Evolutionary conservation across 257 asterid species (phyloP).

Genomic region (Scutellaria baicalensis): DNA sequence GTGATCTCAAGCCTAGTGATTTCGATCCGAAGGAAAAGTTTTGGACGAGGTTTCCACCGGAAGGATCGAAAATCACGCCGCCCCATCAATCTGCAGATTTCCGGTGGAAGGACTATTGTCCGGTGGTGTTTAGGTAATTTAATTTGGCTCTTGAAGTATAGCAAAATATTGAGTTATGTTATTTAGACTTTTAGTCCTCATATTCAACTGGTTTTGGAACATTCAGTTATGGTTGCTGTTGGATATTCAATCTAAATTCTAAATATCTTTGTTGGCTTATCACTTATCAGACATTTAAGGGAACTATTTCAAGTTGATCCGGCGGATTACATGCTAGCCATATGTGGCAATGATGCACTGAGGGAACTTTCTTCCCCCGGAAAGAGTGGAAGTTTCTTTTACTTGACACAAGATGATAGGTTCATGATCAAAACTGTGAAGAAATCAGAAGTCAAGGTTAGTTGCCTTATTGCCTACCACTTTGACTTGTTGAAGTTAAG

Average conservation of each 20-base stretch:
- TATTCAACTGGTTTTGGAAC: neutral
- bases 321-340: conserved; percentile 66
- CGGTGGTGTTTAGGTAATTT: conserved; percentile 60
- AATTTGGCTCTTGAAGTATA: neutral
- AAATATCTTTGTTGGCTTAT: conserved; percentile 7
- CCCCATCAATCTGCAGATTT: conserved; percentile 65
- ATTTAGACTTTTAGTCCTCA: neutral
- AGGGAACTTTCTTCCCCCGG: conserved; percentile 71
- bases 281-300: conserved; percentile 45
- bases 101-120: conserved; percentile 77
- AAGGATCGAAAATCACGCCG: conserved; percentile 61
- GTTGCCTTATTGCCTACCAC: conserved; percentile 5
- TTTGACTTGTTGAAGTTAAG: conserved; percentile 13
- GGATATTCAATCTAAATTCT: conserved; percentile 4
- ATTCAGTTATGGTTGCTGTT: neutral
- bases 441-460: conserved; percentile 70
- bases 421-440: conserved; percentile 66
- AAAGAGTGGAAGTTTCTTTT: conserved; percentile 66
- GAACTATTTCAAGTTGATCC: conserved; percentile 62
- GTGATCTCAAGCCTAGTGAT: conserved; percentile 44
- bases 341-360: conserved; percentile 59
- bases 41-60: conserved; percentile 56
- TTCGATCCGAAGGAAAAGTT: conserved; percentile 65
- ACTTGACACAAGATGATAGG: conserved; percentile 60
- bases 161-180: neutral